These are phyloP conservation scores for Cyclocybe aegerita DNA, from an alignment of 768 basidiomycete genomes.

Conservation along the genomic window DNA sequence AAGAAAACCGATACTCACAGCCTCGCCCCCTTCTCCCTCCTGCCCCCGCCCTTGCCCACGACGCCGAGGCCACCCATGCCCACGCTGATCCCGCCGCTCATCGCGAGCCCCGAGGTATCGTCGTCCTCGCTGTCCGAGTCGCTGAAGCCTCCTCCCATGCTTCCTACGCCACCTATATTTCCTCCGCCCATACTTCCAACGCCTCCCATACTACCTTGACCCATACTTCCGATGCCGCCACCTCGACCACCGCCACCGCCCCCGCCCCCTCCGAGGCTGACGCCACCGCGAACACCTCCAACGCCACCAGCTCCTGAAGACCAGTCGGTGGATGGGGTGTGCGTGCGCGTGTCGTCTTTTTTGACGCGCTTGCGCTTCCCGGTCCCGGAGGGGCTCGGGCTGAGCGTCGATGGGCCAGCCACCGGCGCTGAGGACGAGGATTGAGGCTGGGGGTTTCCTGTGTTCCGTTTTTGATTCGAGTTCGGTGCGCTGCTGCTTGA, in stretches of 20 bases:
- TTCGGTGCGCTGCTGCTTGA: too few species aligned
- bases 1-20: slow-evolving; percentile 32
- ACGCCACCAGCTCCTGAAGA: slow-evolving; percentile 1
- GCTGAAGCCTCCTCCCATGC: slow-evolving; percentile 25
- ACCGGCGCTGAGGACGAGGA: background rate
- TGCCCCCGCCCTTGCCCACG: slow-evolving; percentile 23
- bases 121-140: slow-evolving; percentile 43
- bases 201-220: slow-evolving; percentile 4
- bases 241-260: too few species aligned
- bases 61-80: slow-evolving; percentile 47
- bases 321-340: too few species aligned
- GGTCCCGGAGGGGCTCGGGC: background rate
- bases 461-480: too few species aligned
- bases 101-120: slow-evolving; percentile 25
- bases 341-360: slow-evolving; percentile 20
- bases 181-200: slow-evolving; percentile 12
- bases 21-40: slow-evolving; percentile 28
- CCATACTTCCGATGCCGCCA: too few species aligned
- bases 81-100: slow-evolving; percentile 42
- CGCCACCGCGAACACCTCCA: slow-evolving; percentile 15
- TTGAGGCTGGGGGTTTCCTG: background rate
- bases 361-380: slow-evolving; percentile 26
- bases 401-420: slow-evolving; percentile 9
- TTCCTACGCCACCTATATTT: slow-evolving; percentile 6
- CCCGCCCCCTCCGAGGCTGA: too few species aligned